phyloP scores from a whole-genome alignment of 129 eudicot genomes.

The Flaveria linearis region DNA sequence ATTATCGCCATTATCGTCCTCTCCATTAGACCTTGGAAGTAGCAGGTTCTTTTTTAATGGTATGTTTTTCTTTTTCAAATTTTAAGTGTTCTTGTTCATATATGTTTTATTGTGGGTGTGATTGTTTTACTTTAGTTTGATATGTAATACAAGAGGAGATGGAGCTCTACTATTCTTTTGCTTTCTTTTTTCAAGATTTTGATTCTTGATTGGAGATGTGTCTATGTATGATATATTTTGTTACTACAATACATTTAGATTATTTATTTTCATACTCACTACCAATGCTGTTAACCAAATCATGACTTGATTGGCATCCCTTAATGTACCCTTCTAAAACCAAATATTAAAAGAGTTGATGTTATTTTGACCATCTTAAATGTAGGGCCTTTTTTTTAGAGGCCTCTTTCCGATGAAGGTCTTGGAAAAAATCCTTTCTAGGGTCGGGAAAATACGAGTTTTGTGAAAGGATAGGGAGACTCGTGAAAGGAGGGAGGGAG shows the following conservation, averaged over 20 bases:
- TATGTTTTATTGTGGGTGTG: not conserved
- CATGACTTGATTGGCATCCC: not conserved
- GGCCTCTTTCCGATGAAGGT: too few species aligned
- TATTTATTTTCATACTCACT: not conserved
- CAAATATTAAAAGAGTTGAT: too few species aligned
- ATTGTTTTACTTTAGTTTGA: not conserved
- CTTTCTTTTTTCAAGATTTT: not conserved
- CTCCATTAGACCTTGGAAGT: constrained; percentile 20
- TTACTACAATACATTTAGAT: not conserved
- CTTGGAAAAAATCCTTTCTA: too few species aligned
- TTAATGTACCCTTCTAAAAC: not conserved
- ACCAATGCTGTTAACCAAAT: not conserved
- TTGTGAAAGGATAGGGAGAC: too few species aligned
- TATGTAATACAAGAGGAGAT: not conserved
- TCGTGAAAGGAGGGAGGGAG: too few species aligned
- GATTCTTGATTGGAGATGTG: not conserved
- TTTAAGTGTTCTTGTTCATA: not conserved
- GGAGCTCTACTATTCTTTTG: too few species aligned
- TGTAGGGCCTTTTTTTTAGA: too few species aligned
- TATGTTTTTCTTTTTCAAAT: not conserved
- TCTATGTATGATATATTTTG: constrained; percentile 8
- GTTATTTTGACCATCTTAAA: too few species aligned
- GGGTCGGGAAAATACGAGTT: too few species aligned
- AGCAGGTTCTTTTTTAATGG: not conserved
- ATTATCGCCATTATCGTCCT: constrained; percentile 7